phyloP scores from a whole-genome alignment of 2,329 filamentous ascomycete species.

The Thielaviopsis euricoi region DNA sequence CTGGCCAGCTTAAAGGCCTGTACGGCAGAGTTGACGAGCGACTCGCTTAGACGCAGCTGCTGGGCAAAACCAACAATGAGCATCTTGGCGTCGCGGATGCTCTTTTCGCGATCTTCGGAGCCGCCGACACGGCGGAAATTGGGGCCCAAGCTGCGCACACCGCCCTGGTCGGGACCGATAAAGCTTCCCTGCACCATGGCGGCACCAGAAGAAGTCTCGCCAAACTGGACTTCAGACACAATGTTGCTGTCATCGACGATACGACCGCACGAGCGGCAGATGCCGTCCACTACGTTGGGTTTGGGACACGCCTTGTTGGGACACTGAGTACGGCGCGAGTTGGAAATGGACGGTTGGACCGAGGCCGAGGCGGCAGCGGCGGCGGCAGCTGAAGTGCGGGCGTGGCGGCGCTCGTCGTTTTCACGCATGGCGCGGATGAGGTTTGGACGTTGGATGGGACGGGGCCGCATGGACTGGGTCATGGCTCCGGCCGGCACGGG shows the following conservation, averaged over 20 bases:
- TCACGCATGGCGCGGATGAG: constrained; percentile 35
- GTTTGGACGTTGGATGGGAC: constrained; percentile 27
- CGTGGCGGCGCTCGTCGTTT: constrained; percentile 28
- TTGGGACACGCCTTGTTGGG: constrained; percentile 44
- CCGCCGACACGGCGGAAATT: constrained; percentile 44
- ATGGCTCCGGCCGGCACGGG: constrained; percentile 16
- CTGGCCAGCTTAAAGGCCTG: constrained; percentile 64
- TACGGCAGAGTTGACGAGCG: constrained; percentile 46
- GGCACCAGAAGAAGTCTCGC: constrained; percentile 69
- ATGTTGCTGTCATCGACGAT: constrained; percentile 78
- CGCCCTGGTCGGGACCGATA: constrained; percentile 70
- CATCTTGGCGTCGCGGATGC: constrained; percentile 38
- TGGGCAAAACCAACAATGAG: constrained; percentile 47
- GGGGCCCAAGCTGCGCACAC: constrained; percentile 50
- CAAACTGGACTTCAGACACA: constrained; percentile 81
- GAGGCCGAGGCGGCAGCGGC: constrained; percentile 17
- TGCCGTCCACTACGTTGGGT: constrained; percentile 45
- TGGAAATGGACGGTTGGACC: constrained; percentile 16
- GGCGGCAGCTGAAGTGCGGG: constrained; percentile 15
- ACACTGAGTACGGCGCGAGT: constrained; percentile 28
- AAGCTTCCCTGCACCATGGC: constrained; percentile 84
- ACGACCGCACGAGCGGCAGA: constrained; percentile 72
- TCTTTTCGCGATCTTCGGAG: constrained; percentile 39
- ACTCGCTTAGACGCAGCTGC: constrained; percentile 43
- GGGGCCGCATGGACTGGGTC: constrained; percentile 19